Evolutionary conservation across 805 yeast species (phyloP), one percentile per base, ranked within the genome.

Genomic region (Metschnikowia lunata): DNA sequence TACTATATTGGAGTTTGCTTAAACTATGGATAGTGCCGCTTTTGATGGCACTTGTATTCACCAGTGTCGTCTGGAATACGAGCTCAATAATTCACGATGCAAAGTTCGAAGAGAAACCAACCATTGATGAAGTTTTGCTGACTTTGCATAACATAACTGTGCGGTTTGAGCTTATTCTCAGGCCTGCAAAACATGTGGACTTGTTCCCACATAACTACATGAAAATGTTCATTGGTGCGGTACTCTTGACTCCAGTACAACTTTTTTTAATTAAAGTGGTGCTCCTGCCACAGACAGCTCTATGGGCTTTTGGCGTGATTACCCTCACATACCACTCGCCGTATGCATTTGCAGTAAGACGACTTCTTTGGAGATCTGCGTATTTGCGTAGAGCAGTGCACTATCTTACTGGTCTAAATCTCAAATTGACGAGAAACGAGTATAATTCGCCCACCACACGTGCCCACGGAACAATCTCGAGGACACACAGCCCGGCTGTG

Each of bases 121-220:
- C 82, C 1, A 58, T 77, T 29, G 80, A 76, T 40, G 82, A 78
- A 50, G 75, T 77, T 2, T 47, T 78, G 30, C 71, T 70, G 48
- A 69, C 77, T 0, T 54, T 76, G 42, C 69, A 71, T 36, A 78
- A 78, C 49, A 64, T 78, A 41, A 59, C 72, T 2, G 55, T 66
- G 0, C 62, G 82, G 31, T 62, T 63, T 45, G 73, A 69, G 42
- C 62, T 71, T 52, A 42, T 74, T 4, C 51, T 72, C 23, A 56
- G 67, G 12, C 79, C 80, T 0, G 61, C 66, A 7, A 58, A 61
- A 42, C 64, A 61, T 36, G 51, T 66, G 30, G 57, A 56, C 14
- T 50, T 70, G 30, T 36, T 42, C 9, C 42, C 39, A n/a, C 35
- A 37, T 8, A 71, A 71, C 46, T 57, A 58, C 36, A 37, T 62